A percentile compares a stretch with the other conserved stretches of the same genome.
Conservation (phyloP, 768 basidiomycete species). For the Lentinus tigrinus region DNA sequence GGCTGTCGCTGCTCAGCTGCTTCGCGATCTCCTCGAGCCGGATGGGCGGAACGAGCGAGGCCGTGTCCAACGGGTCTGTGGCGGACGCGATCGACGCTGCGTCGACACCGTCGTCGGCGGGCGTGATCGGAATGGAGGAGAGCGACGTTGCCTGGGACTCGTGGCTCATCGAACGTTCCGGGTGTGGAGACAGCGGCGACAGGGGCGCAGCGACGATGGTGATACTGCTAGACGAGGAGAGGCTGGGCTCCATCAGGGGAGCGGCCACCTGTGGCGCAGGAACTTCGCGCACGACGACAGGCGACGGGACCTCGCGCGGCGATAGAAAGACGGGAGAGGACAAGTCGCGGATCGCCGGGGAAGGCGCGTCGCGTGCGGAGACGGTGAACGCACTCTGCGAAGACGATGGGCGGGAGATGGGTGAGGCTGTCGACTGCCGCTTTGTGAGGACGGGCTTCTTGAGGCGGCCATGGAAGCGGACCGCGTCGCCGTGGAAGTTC, state of each 20-base stretch:
- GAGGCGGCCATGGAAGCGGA: slow-evolving; percentile 69
- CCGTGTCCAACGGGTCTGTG: background rate
- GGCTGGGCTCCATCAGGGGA: slow-evolving; percentile 1
- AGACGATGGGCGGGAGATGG: slow-evolving; percentile 23
- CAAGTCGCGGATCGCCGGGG: background rate
- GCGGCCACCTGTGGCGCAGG: slow-evolving; percentile 12
- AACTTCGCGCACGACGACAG: background rate
- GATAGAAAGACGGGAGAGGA: background rate
- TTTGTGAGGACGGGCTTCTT: slow-evolving; percentile 82
- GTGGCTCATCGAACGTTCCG: slow-evolving; percentile 15
- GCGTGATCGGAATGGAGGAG: slow-evolving; percentile 12
- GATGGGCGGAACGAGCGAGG: slow-evolving; percentile 3
- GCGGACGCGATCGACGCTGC: background rate
- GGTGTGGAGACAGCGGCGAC: slow-evolving; percentile 3
- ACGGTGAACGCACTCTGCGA: slow-evolving; percentile 26
- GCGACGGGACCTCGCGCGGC: background rate
- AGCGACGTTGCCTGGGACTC: slow-evolving; percentile 6
- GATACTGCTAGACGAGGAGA: background rate
- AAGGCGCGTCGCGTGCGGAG: slow-evolving; percentile 12
- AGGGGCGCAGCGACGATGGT: background rate
- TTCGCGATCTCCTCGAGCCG: slow-evolving; percentile 9
- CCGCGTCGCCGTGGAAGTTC: slow-evolving; percentile 60
- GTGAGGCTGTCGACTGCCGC: slow-evolving; percentile 38
- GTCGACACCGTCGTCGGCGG: slow-evolving; percentile 3
- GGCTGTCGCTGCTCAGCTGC: slow-evolving; percentile 12